Percentiles rank a stretch among this genome's conserved stretches.
phyloP scores from a whole-genome alignment of 371 early-diverging fungal genomes.

The Rhizomucor miehei region DNA sequence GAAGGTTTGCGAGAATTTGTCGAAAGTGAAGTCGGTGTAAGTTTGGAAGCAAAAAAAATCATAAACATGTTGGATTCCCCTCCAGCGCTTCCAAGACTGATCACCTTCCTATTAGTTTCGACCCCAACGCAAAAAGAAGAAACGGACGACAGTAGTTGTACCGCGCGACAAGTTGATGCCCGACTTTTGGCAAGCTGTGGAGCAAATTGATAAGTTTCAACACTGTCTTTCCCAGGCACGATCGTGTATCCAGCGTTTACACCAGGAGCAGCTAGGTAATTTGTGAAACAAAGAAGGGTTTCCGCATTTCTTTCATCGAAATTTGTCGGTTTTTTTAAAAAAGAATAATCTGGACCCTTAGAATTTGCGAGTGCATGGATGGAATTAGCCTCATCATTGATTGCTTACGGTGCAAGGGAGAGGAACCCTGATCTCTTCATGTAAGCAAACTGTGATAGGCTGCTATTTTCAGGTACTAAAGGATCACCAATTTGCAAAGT shows the following conservation, averaged over 20 bases:
- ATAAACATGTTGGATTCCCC: no score
- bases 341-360: neutral
- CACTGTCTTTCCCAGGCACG: slow-evolving; percentile 5
- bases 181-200: slow-evolving; percentile 21
- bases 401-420: slow-evolving; percentile 40
- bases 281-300: no score
- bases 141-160: slow-evolving; percentile 13
- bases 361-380: slow-evolving; percentile 16
- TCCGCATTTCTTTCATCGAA: no score
- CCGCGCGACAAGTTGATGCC: slow-evolving; percentile 29
- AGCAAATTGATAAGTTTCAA: slow-evolving; percentile 11
- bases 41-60: slow-evolving; percentile 1
- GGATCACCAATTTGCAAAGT: slow-evolving; percentile 1
- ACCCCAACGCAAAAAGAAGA: slow-evolving; percentile 14
- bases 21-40: slow-evolving; percentile 48
- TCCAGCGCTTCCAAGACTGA: no score
- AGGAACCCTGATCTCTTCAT: slow-evolving; percentile 36
- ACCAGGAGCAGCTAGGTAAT: neutral
- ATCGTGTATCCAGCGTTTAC: neutral
- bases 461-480: neutral
- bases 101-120: slow-evolving; percentile 16
- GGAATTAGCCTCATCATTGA: slow-evolving; percentile 26
- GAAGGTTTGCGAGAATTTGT: slow-evolving; percentile 46
- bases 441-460: slow-evolving; percentile 13
- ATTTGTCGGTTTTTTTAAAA: no score